A percentile compares a stretch with the other conserved stretches of the same genome.
Conservation (phyloP, 78 protist genomes). For the Speleostelium caveatum region DNA sequence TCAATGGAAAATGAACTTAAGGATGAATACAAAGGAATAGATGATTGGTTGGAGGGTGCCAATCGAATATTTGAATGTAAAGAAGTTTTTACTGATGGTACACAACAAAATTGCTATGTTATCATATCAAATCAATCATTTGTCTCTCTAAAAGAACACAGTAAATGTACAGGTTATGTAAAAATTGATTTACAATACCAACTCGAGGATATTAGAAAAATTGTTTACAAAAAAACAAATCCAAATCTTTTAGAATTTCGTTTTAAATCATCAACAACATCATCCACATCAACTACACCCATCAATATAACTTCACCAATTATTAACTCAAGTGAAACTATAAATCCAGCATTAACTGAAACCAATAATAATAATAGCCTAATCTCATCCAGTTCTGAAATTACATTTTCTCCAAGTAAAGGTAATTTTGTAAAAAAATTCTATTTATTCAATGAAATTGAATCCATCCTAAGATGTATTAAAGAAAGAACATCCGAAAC, state of each 20-base stretch:
- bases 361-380: no score
- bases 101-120: conserved; percentile 6
- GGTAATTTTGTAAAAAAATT: no score
- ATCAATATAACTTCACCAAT: no score
- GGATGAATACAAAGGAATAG: conserved; percentile 40
- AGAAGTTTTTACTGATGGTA: background rate
- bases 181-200: conserved; percentile 29
- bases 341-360: no score
- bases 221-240: conserved; percentile 6
- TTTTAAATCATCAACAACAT: no score
- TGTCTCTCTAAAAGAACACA: conserved; percentile 40
- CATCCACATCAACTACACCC: no score
- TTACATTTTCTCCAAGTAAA: no score
- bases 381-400: no score
- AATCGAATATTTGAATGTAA: conserved; percentile 34
- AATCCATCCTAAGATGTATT: no score
- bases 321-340: no score
- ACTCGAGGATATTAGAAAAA: background rate
- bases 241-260: conserved; percentile 26
- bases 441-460: no score
- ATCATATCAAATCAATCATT: conserved; percentile 10
- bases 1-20: conserved; percentile 17
- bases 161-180: conserved; percentile 43
- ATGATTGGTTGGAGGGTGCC: conserved; percentile 28
- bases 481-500: no score